Percentiles rank a stretch among this genome's conserved stretches.
These are phyloP conservation scores for Amphicarpaea edgeworthii DNA, from an alignment of 306 rosid genomes.

Conservation along the genomic window DNA sequence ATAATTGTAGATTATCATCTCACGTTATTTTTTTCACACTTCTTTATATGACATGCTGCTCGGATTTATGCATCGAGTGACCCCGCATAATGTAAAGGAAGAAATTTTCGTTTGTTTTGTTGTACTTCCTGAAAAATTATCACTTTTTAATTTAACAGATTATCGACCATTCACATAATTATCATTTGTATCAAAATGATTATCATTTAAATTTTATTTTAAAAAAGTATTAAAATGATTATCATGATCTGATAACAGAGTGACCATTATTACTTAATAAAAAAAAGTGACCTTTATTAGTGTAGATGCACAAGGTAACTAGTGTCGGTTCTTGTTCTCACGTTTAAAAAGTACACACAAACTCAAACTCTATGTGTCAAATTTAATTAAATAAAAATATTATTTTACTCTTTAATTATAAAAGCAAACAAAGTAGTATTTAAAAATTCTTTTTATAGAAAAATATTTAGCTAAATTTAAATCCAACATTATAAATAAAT, in stretches of 20 bases:
- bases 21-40: background rate
- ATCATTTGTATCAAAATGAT: too few species aligned
- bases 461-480: too few species aligned
- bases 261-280: background rate
- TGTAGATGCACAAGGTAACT: too few species aligned
- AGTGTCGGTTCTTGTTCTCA: too few species aligned
- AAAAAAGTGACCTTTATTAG: too few species aligned
- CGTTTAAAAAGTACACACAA: background rate
- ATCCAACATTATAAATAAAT: background rate
- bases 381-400: too few species aligned
- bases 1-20: background rate
- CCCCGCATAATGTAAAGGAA: background rate
- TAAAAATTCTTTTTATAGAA: too few species aligned
- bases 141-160: background rate
- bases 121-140: background rate
- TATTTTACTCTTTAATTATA: too few species aligned
- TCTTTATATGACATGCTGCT: background rate
- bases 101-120: background rate
- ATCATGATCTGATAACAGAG: background rate
- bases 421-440: too few species aligned
- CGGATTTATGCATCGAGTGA: background rate
- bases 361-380: background rate
- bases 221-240: too few species aligned
- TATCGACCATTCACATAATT: too few species aligned
- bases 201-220: too few species aligned